Evolutionary conservation across 371 early-diverging fungal species (phyloP).

Genomic region (Apophysomyces trapeziformis): DNA sequence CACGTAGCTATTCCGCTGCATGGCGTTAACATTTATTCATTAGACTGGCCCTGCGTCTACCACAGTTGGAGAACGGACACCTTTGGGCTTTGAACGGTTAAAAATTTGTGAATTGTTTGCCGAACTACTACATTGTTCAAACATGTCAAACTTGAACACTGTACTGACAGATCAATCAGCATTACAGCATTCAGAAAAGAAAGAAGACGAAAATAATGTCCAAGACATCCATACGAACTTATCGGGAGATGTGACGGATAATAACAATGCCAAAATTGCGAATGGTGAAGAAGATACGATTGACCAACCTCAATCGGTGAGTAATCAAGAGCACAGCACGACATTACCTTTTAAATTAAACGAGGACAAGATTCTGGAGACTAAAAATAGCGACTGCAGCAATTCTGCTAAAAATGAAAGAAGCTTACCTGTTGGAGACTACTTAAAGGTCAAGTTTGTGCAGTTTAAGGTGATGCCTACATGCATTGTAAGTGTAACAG

Average conservation of each 20-base stretch:
- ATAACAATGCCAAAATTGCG: too few species aligned
- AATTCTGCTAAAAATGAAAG: background rate
- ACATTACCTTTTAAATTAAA: background rate
- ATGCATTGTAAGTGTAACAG: constrained; percentile 39
- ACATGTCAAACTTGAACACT: constrained; percentile 70
- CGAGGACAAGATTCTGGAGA: background rate
- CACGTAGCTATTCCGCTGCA: background rate
- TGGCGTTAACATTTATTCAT: background rate
- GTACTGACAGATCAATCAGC: constrained; percentile 14
- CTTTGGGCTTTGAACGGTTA: constrained; percentile 91
- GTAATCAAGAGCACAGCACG: background rate
- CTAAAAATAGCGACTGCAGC: background rate
- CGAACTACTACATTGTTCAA: constrained; percentile 87
- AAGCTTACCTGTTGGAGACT: constrained; percentile 55
- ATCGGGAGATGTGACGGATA: background rate
- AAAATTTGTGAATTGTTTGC: constrained; percentile 95
- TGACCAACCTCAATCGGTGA: too few species aligned
- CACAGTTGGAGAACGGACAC: constrained; percentile 68
- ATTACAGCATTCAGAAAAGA: background rate
- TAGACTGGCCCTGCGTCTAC: constrained; percentile 61
- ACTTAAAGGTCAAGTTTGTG: constrained; percentile 68
- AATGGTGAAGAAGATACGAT: too few species aligned
- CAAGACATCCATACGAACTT: background rate
- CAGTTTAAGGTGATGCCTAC: constrained; percentile 63
- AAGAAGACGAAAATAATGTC: constrained; percentile 1